Percentiles rank a stretch among this genome's conserved stretches.
Evolutionary conservation across 352 stramenopile species (phyloP).

Genomic region (Globisporangium parvum): DNA sequence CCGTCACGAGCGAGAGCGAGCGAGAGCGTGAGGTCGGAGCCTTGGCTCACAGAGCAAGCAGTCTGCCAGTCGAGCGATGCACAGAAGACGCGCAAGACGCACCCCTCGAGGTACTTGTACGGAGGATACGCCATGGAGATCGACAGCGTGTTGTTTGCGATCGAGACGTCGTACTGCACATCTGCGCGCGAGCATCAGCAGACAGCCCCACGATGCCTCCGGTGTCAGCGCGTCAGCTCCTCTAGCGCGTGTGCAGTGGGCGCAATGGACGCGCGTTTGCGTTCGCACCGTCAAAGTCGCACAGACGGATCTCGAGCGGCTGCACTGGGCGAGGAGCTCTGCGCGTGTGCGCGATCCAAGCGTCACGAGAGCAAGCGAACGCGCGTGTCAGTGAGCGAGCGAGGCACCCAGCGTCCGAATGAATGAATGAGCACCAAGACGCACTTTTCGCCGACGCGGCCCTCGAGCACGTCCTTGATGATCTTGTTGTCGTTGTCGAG

Average conservation of each 20-base stretch:
- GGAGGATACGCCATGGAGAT: conserved; percentile 76
- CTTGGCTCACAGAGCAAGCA: too few species aligned
- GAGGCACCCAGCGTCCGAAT: too few species aligned
- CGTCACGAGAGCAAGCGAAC: not conserved
- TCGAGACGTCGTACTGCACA: conserved; percentile 81
- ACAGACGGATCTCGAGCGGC: conserved; percentile 70
- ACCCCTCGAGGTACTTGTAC: conserved; percentile 68
- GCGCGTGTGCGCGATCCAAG: not conserved
- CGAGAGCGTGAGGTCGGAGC: conserved; percentile 4
- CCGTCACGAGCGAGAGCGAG: not conserved
- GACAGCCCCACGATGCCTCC: not conserved
- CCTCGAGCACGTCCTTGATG: conserved; percentile 77
- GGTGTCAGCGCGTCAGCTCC: not conserved
- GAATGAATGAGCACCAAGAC: conserved; percentile 11
- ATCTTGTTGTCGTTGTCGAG: conserved; percentile 87
- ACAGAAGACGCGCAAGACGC: not conserved
- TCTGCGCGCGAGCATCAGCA: conserved; percentile 30
- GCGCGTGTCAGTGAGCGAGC: not conserved
- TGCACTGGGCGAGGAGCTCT: conserved; percentile 74
- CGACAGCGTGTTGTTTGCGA: conserved; percentile 54
- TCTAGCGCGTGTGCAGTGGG: too few species aligned
- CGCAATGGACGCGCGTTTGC: not conserved
- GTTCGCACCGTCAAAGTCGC: conserved; percentile 78
- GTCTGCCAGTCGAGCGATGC: not conserved
- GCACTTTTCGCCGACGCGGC: conserved; percentile 62